Evolutionary conservation across 305 asterid genomes (phyloP).

Genomic region (Fraxinus floribunda): DNA sequence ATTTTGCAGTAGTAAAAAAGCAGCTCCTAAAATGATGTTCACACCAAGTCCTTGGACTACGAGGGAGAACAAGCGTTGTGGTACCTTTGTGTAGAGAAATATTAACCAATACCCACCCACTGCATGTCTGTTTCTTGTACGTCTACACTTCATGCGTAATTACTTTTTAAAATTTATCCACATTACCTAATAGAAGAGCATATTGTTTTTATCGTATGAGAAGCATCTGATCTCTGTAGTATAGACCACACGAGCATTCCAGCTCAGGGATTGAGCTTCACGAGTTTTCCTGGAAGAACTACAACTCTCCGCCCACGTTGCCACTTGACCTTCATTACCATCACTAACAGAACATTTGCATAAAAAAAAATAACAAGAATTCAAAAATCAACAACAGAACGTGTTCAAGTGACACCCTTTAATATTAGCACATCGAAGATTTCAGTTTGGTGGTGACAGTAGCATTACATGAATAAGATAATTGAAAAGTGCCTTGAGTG

Average conservation of each 20-base stretch:
- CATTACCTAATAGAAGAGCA: not conserved
- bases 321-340: not conserved
- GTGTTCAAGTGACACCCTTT: not conserved
- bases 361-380: not conserved
- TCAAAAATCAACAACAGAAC: not conserved
- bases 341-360: not conserved
- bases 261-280: not conserved
- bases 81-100: not conserved
- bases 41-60: not conserved
- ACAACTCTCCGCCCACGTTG: not conserved
- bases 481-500: not conserved
- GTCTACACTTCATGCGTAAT: not conserved
- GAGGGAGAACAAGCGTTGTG: not conserved
- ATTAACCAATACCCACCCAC: not conserved
- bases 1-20: not conserved
- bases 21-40: not conserved
- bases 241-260: not conserved
- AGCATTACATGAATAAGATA: not conserved
- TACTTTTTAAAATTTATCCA: not conserved
- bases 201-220: not conserved
- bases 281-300: not conserved
- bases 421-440: not conserved
- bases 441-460: not conserved
- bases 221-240: not conserved
- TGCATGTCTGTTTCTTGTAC: not conserved